Conservation (phyloP, 164 flowering plant species). For the Houttuynia cordata region DNA sequence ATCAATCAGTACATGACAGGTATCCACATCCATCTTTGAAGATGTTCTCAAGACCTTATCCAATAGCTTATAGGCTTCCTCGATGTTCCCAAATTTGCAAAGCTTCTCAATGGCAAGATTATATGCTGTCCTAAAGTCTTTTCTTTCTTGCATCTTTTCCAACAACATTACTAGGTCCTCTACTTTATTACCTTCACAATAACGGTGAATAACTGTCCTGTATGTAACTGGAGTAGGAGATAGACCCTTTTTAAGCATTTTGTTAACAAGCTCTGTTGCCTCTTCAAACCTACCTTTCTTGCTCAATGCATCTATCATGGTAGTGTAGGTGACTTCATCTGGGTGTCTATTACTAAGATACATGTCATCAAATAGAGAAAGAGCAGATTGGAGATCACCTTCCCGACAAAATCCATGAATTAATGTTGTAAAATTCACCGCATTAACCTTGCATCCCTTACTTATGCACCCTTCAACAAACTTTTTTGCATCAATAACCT, state of each 20-base stretch:
- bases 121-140: constrained; percentile 42
- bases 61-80: constrained; percentile 64
- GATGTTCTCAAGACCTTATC: constrained; percentile 65
- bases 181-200: constrained; percentile 49
- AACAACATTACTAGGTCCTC: constrained; percentile 56
- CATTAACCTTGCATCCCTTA: constrained; percentile 76
- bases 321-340: constrained; percentile 70
- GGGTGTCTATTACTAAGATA: constrained; percentile 76
- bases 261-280: constrained; percentile 46
- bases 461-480: constrained; percentile 70
- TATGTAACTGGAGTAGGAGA: constrained; percentile 76
- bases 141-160: constrained; percentile 63
- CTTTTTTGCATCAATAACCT: constrained; percentile 43
- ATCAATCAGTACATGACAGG: constrained; percentile 70
- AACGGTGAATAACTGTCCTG: constrained; percentile 62
- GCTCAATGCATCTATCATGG: constrained; percentile 61
- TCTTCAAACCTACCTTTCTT: constrained; percentile 63
- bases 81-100: constrained; percentile 52
- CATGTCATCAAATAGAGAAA: constrained; percentile 89
- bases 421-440: constrained; percentile 60
- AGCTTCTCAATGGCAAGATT: constrained; percentile 87
- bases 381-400: constrained; percentile 59
- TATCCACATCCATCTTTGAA: constrained; percentile 47
- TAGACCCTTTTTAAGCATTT: constrained; percentile 65
- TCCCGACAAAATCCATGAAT: constrained; percentile 77